Conservation (phyloP, 148 eudicot species). For the Persicaria tinctoria region DNA sequence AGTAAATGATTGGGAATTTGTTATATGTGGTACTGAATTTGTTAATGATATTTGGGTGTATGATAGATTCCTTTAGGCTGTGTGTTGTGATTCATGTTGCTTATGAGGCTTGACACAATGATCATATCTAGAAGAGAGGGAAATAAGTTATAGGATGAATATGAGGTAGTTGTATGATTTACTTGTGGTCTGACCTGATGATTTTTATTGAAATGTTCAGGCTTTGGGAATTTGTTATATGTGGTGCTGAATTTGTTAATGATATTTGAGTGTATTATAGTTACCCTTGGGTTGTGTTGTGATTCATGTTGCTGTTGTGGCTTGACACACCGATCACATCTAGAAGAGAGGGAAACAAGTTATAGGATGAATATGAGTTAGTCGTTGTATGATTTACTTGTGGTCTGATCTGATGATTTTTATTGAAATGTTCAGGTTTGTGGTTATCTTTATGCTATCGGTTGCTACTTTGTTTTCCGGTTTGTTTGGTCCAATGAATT, state of each 20-base stretch:
- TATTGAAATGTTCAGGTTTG: too few species aligned
- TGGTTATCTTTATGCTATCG: too few species aligned
- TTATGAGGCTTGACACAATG: neutral
- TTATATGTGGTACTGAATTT: neutral
- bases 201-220: too few species aligned
- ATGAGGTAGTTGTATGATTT: neutral
- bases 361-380: neutral
- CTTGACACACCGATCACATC: neutral
- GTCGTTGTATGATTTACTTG: neutral
- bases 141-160: neutral
- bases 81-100: too few species aligned
- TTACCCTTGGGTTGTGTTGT: neutral
- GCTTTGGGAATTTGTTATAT: too few species aligned
- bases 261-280: neutral
- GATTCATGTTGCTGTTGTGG: too few species aligned
- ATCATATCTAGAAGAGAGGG: neutral
- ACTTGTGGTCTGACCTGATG: too few species aligned
- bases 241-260: neutral
- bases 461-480: too few species aligned
- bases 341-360: neutral
- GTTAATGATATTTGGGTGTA: neutral
- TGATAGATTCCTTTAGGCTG: neutral
- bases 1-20: constrained; percentile 4
- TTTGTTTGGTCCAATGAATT: too few species aligned
- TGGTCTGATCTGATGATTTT: too few species aligned